These are phyloP conservation scores for Ananas comosus DNA, from an alignment of 176 grass and related monocot genomes.

Conservation along the genomic window DNA sequence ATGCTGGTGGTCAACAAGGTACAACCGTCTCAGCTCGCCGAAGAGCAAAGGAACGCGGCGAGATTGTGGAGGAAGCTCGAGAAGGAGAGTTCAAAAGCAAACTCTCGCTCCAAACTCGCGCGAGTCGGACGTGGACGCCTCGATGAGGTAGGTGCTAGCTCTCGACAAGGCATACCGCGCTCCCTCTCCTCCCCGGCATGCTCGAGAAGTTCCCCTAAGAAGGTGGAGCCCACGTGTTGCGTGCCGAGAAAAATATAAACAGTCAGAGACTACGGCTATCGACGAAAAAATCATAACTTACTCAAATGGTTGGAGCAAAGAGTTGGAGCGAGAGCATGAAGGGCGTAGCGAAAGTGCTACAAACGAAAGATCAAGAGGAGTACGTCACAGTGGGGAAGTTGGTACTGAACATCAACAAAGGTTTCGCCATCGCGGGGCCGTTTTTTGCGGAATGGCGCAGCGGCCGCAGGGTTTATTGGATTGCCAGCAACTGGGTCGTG, in stretches of 20 bases:
- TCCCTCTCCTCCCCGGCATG: conserved; percentile 28
- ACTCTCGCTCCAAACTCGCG: conserved; percentile 2
- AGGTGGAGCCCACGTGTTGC: conserved; percentile 29
- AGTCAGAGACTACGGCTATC: neutral
- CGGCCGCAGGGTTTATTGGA: neutral
- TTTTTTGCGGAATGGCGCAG: neutral
- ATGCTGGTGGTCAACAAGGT: conserved; percentile 30
- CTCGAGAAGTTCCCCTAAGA: conserved; percentile 31
- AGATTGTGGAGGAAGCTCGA: conserved; percentile 28
- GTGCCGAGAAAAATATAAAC: conserved; percentile 23
- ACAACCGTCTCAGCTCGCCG: conserved; percentile 33
- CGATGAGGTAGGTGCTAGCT: conserved; percentile 18
- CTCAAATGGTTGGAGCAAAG: conserved; percentile 22
- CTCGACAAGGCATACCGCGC: conserved; percentile 35
- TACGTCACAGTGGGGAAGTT: neutral
- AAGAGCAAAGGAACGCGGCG: conserved; percentile 31
- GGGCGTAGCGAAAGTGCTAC: neutral
- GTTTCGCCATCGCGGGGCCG: conserved; percentile 2
- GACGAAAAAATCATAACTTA: conserved; percentile 3
- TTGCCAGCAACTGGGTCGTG: neutral
- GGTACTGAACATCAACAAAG: conserved; percentile 7
- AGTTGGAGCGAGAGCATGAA: conserved; percentile 19
- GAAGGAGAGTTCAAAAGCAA: conserved; percentile 11
- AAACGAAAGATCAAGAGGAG: conserved; percentile 10
- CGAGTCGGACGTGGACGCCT: conserved; percentile 4